phyloP scores from a whole-genome alignment of 257 asterid genomes.

The Rubia yunnanensis region DNA sequence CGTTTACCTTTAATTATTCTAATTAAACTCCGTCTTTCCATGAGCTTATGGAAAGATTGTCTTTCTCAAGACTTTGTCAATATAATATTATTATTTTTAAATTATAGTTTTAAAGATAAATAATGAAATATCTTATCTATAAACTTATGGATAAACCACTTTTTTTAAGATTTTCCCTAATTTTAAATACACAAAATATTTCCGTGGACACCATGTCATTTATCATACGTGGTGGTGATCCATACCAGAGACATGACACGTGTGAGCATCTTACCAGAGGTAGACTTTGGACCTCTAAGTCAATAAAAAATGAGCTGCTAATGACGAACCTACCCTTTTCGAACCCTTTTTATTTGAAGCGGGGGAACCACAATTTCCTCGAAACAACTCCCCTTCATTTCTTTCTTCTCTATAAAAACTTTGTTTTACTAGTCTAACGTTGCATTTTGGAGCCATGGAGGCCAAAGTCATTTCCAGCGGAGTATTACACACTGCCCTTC shows the following conservation, averaged over 20 bases:
- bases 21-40: too few species aligned
- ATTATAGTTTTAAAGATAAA: too few species aligned
- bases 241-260: not conserved
- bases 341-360: not conserved
- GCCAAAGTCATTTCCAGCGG: conserved; percentile 55
- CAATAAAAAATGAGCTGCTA: too few species aligned
- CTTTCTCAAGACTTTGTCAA: too few species aligned
- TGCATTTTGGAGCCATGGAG: conserved; percentile 19
- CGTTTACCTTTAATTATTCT: too few species aligned
- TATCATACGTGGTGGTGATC: not conserved
- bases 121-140: too few species aligned
- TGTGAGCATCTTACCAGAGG: not conserved
- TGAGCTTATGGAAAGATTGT: too few species aligned
- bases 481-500: conserved; percentile 34
- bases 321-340: not conserved
- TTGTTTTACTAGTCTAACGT: not conserved
- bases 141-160: too few species aligned
- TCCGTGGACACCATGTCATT: too few species aligned
- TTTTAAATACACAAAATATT: too few species aligned
- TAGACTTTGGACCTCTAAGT: not conserved
- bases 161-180: too few species aligned
- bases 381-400: not conserved
- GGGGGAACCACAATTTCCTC: not conserved
- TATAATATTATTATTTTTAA: too few species aligned
- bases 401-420: not conserved